These are phyloP conservation scores for Purshia tridentata DNA, from an alignment of 306 rosid genomes.

Conservation along the genomic window DNA sequence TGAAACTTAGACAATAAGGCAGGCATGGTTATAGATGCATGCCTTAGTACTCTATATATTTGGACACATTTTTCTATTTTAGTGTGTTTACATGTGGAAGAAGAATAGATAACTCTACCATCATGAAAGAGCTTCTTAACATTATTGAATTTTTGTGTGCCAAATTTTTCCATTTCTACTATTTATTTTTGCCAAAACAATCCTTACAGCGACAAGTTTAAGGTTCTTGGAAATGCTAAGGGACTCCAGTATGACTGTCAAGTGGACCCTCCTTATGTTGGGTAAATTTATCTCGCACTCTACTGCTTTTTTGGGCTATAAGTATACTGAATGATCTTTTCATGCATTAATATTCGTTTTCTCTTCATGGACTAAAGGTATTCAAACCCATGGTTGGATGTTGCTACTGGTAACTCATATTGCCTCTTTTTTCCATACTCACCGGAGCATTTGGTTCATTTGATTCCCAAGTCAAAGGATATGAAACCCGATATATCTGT, in stretches of 20 bases:
- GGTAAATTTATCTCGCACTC: constrained; percentile 48
- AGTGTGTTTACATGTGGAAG: too few relatives aligned
- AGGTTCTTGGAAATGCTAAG: constrained; percentile 42
- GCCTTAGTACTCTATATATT: too few relatives aligned
- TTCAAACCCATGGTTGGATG: constrained; percentile 85
- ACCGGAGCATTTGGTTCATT: constrained; percentile 81
- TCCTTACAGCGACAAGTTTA: constrained; percentile 36
- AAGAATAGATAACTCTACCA: too few relatives aligned
- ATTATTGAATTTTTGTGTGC: too few relatives aligned
- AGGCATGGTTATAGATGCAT: too few relatives aligned
- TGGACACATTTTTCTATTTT: too few relatives aligned
- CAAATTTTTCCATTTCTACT: constrained; percentile 16
- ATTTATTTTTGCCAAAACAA: constrained; percentile 27
- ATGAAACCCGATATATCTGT: constrained; percentile 67
- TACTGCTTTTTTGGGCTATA: constrained; percentile 17
- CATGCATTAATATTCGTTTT: constrained; percentile 21
- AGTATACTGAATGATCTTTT: constrained; percentile 11
- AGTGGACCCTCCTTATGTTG: constrained; percentile 83
- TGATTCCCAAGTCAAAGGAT: constrained; percentile 64
- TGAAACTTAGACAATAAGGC: too few relatives aligned
- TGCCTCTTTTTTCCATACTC: constrained; percentile 94
- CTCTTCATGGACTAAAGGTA: constrained; percentile 52
- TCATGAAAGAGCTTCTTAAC: too few relatives aligned
- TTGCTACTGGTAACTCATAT: constrained; percentile 58
- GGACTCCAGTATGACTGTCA: constrained; percentile 59